Conservation (phyloP, 805 yeast genomes). For the Scheffersomyces ergatensis region DNA sequence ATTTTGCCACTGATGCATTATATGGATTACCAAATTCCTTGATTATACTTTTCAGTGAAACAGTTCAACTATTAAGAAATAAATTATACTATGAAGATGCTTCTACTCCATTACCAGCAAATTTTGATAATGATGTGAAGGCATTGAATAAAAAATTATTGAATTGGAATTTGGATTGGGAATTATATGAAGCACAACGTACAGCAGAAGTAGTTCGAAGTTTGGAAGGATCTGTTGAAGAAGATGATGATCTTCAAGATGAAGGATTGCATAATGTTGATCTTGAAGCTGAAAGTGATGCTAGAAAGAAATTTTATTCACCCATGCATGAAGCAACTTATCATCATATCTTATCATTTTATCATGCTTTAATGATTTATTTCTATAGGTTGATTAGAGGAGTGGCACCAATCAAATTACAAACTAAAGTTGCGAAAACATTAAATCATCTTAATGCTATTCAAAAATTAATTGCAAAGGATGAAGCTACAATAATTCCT, state of each 20-base stretch:
- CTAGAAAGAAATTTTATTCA: conserved; percentile 36
- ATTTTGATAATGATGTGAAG: conserved; percentile 17
- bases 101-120: conserved; percentile 19
- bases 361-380: conserved; percentile 68
- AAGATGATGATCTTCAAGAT: conserved; percentile 6
- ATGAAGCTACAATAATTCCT: conserved; percentile 64
- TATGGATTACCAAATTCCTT: conserved; percentile 85
- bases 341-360: conserved; percentile 79
- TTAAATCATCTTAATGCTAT: conserved; percentile 63
- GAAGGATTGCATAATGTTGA: conserved; percentile 6
- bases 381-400: conserved; percentile 63
- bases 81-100: conserved; percentile 50
- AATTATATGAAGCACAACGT: conserved; percentile 34
- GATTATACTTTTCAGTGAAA: conserved; percentile 67
- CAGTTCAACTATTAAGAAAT: conserved; percentile 63
- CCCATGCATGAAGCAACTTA: conserved; percentile 68
- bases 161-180: conserved; percentile 79
- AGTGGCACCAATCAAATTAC: conserved; percentile 54
- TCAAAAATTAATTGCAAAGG: conserved; percentile 53
- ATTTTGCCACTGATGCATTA: conserved; percentile 72
- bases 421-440: conserved; percentile 58
- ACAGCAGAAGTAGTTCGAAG: conserved; percentile 5
- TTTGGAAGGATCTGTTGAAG: conserved; percentile 2
- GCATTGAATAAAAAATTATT: conserved; percentile 46
- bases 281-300: conserved; percentile 8